Evolutionary conservation across 2,329 filamentous ascomycete species (phyloP), one percentile per base, ranked within the genome.

Genomic region (Talaromyces sp.): DNA sequence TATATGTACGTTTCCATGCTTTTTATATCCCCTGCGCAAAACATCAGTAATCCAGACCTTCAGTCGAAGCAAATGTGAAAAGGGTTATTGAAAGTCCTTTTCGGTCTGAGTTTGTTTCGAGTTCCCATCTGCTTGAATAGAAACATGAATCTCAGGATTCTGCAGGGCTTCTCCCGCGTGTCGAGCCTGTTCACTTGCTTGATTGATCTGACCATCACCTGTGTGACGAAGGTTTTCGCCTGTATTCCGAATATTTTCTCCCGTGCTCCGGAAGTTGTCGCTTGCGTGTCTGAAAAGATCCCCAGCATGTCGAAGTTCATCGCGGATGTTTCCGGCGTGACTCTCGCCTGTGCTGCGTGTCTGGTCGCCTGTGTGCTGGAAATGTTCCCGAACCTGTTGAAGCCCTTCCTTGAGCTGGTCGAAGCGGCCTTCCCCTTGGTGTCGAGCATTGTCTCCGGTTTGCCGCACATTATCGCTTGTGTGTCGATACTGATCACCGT

Each of bases 401-500:
- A 61, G 30, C 28, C 55, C 18, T 4, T 61, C 59, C 44, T 54
- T 53, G 36, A 61, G 18, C 10, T 61, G 30, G 47, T 40, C 50
- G 50, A 52, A 52, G 23, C 50, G 50, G 50, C 50, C n/a, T 18
- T 62, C 56, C 8, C 60, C 60, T 16, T 56, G 36, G 40, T 62
- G 56, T 18, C 56, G 60, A 31, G 56, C 40, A 27, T 55, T 57
- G n/a, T 62, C 60, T 40, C 47, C 60, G 6, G 60, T 44, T 28
- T 62, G 56, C 12, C 52, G 60, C n/a, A 59, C 50, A 31, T 55
- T 52, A 12, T 62, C 60, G 23, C 50, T 53, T 6, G 60, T 59
- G 1, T 33, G 34, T 40, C 31, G 53, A 27, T 59, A 16, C 14
- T 59, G 31, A 30, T 53, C 56, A 18, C 40, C 42, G 28, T 52